Base-by-base conservation (phyloP, 768 basidiomycete genomes). In the Exsudoporus frostii region DNA sequence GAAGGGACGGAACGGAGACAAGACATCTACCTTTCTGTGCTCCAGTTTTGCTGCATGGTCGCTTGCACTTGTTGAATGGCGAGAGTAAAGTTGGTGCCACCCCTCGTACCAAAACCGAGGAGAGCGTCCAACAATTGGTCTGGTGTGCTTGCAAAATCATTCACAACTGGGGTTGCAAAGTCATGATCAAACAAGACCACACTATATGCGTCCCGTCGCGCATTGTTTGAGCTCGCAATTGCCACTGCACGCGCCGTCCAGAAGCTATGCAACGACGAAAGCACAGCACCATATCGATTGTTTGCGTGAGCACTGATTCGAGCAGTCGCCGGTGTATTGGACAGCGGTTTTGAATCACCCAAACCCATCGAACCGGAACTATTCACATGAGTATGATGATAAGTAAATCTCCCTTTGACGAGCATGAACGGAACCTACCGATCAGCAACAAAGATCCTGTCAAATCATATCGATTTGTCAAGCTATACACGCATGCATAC, bases 281-380 rank as follows among this genome's bases (percentile, higher is more conserved):
- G 79, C 0, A 84, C 84, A 1, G 83, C 82, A 0, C 83, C 83
- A n/a, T 83, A 73, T 27, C 83, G 68, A 55, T 85, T 79, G 51
- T 81, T 63, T 37, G 70, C 67, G 0, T 47, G 56, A 11, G 62
- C 62, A 5, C 57, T 50, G 40, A 83, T 81, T 30, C 59, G 61
- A n/a, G 64, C 54, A 4, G 74, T 70, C 2, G 53, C 69, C 0
- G 81, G 79, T 1, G 78, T 76, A 41, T 74, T 69, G 1, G 62
- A 59, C 4, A 83, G 71, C 0, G 83, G 84, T 1, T 44, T 63
- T 34, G 71, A 67, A 56, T 83, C 83, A 1, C 0, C 19, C 0
- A 0, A 2, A 4, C 24, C 0, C 83, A 85, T 84, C 1, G 83
- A 85, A 0, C 70, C 52, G 1, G 84, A 85, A 50, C 83, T 82